Conservation (phyloP, 2,329 filamentous ascomycete genomes). For the Fusarium burgessii region DNA sequence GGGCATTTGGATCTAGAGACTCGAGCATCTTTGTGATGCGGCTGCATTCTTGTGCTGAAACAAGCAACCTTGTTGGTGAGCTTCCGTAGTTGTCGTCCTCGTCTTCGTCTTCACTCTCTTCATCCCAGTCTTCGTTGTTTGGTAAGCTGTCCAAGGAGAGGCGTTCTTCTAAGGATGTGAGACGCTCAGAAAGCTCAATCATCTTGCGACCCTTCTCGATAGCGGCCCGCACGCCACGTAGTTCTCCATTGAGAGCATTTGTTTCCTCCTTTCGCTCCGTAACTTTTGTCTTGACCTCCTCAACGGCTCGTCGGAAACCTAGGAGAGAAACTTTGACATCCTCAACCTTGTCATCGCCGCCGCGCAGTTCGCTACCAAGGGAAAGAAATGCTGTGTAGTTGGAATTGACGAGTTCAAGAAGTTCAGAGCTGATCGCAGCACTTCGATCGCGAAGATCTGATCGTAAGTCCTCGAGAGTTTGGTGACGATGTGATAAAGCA, state of each 20-base stretch:
- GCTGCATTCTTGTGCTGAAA: slow-evolving; percentile 60
- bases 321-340: slow-evolving; percentile 88
- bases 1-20: slow-evolving; percentile 59
- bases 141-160: slow-evolving; percentile 65
- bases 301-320: slow-evolving; percentile 85
- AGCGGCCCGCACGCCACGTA: slow-evolving; percentile 70
- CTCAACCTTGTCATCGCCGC: slow-evolving; percentile 91
- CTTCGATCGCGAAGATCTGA: slow-evolving; percentile 85
- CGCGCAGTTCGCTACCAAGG: slow-evolving; percentile 82
- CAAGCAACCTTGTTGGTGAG: slow-evolving; percentile 60
- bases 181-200: slow-evolving; percentile 74
- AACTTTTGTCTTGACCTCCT: slow-evolving; percentile 77
- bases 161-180: slow-evolving; percentile 72
- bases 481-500: slow-evolving; percentile 85
- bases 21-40: slow-evolving; percentile 57
- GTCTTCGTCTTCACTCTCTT: slow-evolving; percentile 57
- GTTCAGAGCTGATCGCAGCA: slow-evolving; percentile 82
- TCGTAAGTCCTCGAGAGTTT: slow-evolving; percentile 94
- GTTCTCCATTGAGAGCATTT: slow-evolving; percentile 71
- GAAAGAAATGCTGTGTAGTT: slow-evolving; percentile 94
- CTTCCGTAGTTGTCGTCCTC: slow-evolving; percentile 57
- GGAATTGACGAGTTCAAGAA: slow-evolving; percentile 93
- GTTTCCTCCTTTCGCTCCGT: slow-evolving; percentile 73
- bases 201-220: slow-evolving; percentile 73
- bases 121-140: slow-evolving; percentile 48